Percentiles rank a stretch among this genome's conserved stretches.
phyloP scores from a whole-genome alignment of 2,329 filamentous ascomycete genomes.

The Aspergillus carbonarius region DNA sequence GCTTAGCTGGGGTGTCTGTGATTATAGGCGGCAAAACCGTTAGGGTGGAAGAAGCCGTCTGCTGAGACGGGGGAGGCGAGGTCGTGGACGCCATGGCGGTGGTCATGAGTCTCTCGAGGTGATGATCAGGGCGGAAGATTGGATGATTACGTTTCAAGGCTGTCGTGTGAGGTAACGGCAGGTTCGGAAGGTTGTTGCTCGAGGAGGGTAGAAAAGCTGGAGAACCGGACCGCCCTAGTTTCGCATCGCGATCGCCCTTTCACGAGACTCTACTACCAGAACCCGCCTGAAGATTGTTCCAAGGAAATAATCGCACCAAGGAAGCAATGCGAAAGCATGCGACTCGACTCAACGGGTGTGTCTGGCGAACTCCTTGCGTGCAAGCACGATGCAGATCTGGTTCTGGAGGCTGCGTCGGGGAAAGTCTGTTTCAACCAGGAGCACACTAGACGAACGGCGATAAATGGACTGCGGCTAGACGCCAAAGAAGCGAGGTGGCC shows the following conservation, averaged over 20 bases:
- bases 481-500: slow-evolving; percentile 12
- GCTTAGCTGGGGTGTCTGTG: slow-evolving; percentile 54
- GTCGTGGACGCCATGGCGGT: slow-evolving; percentile 40
- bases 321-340: slow-evolving; percentile 12
- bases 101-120: slow-evolving; percentile 25
- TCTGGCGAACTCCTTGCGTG: slow-evolving; percentile 23
- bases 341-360: slow-evolving; percentile 16
- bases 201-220: slow-evolving; percentile 20
- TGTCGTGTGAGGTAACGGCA: slow-evolving; percentile 17
- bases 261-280: slow-evolving; percentile 14
- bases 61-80: slow-evolving; percentile 29
- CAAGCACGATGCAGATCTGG: slow-evolving; percentile 16
- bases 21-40: slow-evolving; percentile 49
- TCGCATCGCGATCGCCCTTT: slow-evolving; percentile 37
- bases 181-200: slow-evolving; percentile 21
- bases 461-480: slow-evolving; percentile 10
- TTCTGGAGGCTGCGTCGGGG: slow-evolving; percentile 6
- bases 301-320: slow-evolving; percentile 6
- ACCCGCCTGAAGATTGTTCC: slow-evolving; percentile 1
- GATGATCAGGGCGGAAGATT: slow-evolving; percentile 12
- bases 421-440: slow-evolving; percentile 1
- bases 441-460: slow-evolving; percentile 4
- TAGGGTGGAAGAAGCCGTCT: slow-evolving; percentile 28
- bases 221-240: slow-evolving; percentile 30
- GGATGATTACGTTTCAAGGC: slow-evolving; percentile 15